Percentiles rank a stretch among this genome's conserved stretches.
These are phyloP conservation scores for Wickerhamiella azymoides DNA, from an alignment of 805 yeast species.

Conservation along the genomic window DNA sequence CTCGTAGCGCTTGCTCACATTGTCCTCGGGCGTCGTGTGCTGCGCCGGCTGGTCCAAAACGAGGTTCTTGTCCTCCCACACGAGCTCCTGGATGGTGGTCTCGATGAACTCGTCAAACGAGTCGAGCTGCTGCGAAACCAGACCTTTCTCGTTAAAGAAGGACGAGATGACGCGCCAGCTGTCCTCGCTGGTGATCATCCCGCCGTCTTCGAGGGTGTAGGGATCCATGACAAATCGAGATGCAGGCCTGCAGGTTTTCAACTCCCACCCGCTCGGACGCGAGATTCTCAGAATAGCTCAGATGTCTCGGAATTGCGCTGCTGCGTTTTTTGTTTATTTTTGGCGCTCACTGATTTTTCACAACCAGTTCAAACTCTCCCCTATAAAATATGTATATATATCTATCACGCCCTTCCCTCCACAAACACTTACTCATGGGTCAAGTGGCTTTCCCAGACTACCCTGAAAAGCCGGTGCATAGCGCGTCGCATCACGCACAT, in stretches of 20 bases:
- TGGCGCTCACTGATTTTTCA: too few relatives aligned
- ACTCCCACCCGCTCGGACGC: too few relatives aligned
- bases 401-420: neutral
- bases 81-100: slow-evolving; percentile 91
- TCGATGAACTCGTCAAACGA: slow-evolving; percentile 97
- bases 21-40: slow-evolving; percentile 82
- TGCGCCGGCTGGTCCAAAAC: slow-evolving; percentile 97
- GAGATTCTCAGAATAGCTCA: too few relatives aligned
- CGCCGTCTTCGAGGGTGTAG: slow-evolving; percentile 51
- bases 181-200: slow-evolving; percentile 87
- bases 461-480: neutral
- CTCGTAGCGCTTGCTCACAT: slow-evolving; percentile 82
- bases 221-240: slow-evolving; percentile 12
- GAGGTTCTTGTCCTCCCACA: slow-evolving; percentile 86
- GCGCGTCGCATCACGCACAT: neutral
- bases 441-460: slow-evolving; percentile 8
- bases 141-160: slow-evolving; percentile 89
- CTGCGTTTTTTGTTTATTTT: neutral
- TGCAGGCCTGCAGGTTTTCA: neutral
- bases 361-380: too few relatives aligned
- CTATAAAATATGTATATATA: too few relatives aligned
- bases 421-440: slow-evolving; percentile 4
- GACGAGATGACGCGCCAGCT: slow-evolving; percentile 98
- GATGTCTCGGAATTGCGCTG: neutral
- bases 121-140: slow-evolving; percentile 95